A percentile compares a stretch with the other conserved stretches of the same genome.
Conservation (phyloP, 768 basidiomycete species). For the Xerocomus potaroensis region DNA sequence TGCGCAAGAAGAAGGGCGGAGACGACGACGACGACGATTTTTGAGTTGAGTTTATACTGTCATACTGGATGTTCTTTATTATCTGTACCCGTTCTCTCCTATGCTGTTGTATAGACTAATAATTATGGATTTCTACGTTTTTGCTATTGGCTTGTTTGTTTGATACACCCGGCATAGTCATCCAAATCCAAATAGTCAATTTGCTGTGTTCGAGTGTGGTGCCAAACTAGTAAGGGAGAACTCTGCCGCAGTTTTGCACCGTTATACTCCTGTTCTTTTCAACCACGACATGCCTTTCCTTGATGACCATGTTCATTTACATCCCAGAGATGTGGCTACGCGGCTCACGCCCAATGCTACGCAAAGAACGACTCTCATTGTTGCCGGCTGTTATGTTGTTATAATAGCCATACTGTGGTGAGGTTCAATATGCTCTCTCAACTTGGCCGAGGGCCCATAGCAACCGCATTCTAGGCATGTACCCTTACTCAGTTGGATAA, state of each 20-base stretch:
- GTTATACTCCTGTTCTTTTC: constrained; percentile 10
- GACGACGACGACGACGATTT: constrained; percentile 68
- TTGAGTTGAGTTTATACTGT: constrained; percentile 25
- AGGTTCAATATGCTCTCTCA: constrained; percentile 15
- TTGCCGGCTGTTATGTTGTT: constrained; percentile 71
- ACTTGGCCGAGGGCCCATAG: constrained; percentile 1
- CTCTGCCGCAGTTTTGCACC: constrained; percentile 4
- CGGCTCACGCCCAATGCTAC: constrained; percentile 63
- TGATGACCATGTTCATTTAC: constrained; percentile 17
- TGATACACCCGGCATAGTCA: no score
- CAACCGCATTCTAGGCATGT: constrained; percentile 56
- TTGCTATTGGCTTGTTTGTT: no score
- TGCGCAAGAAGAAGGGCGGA: constrained; percentile 84
- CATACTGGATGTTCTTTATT: constrained; percentile 1
- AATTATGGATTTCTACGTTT: constrained; percentile 8
- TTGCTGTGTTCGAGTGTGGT: background rate
- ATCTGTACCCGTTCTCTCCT: constrained; percentile 14
- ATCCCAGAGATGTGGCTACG: constrained; percentile 24
- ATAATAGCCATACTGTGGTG: constrained; percentile 80
- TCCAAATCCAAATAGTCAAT: no score
- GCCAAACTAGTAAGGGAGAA: no score
- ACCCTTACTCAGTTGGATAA: constrained; percentile 64
- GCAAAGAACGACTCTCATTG: constrained; percentile 72
- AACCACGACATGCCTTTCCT: constrained; percentile 30
- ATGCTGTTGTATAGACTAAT: constrained; percentile 20